Conservation (phyloP, 306 rosid species). For the Cicer chorassanicum region DNA sequence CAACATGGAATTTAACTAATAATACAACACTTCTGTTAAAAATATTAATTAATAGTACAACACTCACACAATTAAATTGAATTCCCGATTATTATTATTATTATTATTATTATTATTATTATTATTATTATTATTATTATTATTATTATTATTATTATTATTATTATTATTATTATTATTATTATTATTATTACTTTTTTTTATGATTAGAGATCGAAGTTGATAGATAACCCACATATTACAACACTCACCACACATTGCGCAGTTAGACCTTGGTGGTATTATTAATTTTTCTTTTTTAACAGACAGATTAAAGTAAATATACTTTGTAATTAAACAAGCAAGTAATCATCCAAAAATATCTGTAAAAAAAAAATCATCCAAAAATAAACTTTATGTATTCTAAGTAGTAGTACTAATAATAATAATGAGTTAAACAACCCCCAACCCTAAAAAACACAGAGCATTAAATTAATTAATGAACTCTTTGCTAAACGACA, state of each 20-base stretch:
- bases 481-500: conserved; percentile 43
- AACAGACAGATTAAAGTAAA: conserved; percentile 9
- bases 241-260: too few species aligned
- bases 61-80: conserved; percentile 1
- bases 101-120: background rate
- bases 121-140: too few species aligned
- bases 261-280: too few species aligned
- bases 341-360: conserved; percentile 29
- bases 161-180: too few species aligned
- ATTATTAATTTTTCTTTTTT: background rate
- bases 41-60: background rate
- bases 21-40: background rate
- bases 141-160: too few species aligned
- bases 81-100: background rate
- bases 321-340: conserved; percentile 31
- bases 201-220: too few species aligned
- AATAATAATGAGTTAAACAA: conserved; percentile 2
- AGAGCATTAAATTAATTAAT: conserved; percentile 32
- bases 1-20: conserved; percentile 6
- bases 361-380: background rate
- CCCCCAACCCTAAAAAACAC: background rate
- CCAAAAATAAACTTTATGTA: background rate
- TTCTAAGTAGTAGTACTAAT: background rate
- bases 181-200: too few species aligned
- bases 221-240: too few species aligned